Conservation (phyloP, 169 alveolate genomes). For the Plasmodium gaboni region DNA sequence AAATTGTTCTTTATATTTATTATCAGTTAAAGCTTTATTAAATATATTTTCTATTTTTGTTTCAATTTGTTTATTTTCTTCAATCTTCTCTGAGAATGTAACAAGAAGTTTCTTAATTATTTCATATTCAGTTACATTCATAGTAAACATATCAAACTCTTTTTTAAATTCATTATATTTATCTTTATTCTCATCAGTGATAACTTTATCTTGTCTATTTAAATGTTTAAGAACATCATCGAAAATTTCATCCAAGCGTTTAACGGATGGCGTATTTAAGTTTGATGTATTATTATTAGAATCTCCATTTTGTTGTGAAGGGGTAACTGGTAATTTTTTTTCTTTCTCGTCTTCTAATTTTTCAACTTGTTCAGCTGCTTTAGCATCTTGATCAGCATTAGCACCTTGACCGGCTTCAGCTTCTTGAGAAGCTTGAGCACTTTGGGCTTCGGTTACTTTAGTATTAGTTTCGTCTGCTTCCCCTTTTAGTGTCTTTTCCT, state of each 20-base stretch:
- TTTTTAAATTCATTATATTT: conserved; percentile 15
- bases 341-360: neutral
- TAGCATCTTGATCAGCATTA: neutral
- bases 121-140: conserved; percentile 3
- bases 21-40: conserved; percentile 21
- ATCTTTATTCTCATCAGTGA: conserved; percentile 2
- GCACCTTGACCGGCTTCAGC: neutral
- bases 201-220: neutral
- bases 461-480: neutral
- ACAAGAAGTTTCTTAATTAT: conserved; percentile 2
- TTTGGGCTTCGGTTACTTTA: too few species aligned
- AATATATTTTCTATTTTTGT: neutral
- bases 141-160: neutral
- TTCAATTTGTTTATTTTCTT: neutral
- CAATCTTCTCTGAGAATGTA: neutral
- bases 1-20: neutral
- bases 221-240: conserved; percentile 10
- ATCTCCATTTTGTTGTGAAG: neutral
- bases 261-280: neutral
- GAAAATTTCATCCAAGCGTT: neutral
- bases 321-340: neutral
- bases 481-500: neutral
- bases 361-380: neutral
- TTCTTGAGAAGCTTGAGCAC: neutral
- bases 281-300: neutral